These are phyloP conservation scores for Plasmodium relictum DNA, from an alignment of 169 alveolate species.

Conservation along the genomic window DNA sequence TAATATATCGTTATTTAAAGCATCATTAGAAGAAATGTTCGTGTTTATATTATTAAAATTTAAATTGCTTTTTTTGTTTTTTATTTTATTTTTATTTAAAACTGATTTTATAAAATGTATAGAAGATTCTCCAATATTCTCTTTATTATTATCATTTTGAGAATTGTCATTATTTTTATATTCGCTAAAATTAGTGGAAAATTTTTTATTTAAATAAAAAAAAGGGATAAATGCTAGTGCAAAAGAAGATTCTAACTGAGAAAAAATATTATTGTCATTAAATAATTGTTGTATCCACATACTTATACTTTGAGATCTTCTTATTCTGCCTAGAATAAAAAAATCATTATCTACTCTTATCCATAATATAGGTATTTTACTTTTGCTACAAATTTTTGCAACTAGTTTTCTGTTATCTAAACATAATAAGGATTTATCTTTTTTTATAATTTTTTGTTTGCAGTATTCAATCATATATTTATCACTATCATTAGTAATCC, in stretches of 20 bases:
- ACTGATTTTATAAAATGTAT: slow-evolving; percentile 2
- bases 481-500: slow-evolving; percentile 80
- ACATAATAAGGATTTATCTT: slow-evolving; percentile 78
- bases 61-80: not conserved
- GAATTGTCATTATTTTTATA: slow-evolving; percentile 3
- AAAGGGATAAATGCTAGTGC: slow-evolving; percentile 76
- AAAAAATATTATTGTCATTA: slow-evolving; percentile 84
- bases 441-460: slow-evolving; percentile 78
- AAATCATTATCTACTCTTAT: slow-evolving; percentile 86
- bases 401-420: slow-evolving; percentile 89
- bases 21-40: not conserved
- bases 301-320: slow-evolving; percentile 86
- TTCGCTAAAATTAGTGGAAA: not conserved
- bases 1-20: not conserved
- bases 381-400: slow-evolving; percentile 89
- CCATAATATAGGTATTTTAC: slow-evolving; percentile 90
- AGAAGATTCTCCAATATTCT: slow-evolving; percentile 1
- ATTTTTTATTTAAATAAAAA: slow-evolving; percentile 47
- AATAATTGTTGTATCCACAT: slow-evolving; percentile 93
- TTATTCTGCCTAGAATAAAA: slow-evolving; percentile 83
- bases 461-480: slow-evolving; percentile 78
- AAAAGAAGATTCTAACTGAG: slow-evolving; percentile 88
- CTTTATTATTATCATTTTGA: not conserved
- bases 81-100: not conserved
- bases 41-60: not conserved